Evolutionary conservation across 768 basidiomycete genomes (phyloP), one percentile per base, ranked within the genome.

Genomic region (Clavulina sp.): DNA sequence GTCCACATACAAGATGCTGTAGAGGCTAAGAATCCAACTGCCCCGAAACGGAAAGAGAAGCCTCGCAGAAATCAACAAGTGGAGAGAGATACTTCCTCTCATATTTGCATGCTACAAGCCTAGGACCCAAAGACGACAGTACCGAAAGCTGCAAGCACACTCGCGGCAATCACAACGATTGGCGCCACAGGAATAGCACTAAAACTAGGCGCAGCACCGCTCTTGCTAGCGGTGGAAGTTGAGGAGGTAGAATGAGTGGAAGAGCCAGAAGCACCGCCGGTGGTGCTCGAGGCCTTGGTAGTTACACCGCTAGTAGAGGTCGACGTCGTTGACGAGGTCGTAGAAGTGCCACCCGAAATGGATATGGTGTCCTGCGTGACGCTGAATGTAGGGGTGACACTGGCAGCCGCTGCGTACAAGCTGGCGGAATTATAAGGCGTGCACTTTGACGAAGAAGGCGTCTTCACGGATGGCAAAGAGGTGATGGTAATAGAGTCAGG

Each of bases 371-470:
- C 19, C 52, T 52, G 61, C 7, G 59, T 52, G 4, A 52, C 49
- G 60, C 64, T 64, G 18, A 33, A 21, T 16, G 62, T 62, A 2
- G 61, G 54, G 3, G 61, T 51, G 6, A 63, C 63, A 21, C 60
- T 59, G 24, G 40, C 43, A 13, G 13, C 16, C 13, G 43, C 13
- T 21, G 41, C 48, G 31, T 55, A 56, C 9, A 56, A 28, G 9
- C 5, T 44, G 32, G 57, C 38, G 18, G 60, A 61, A 2, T 31
- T 21, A 52, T 52, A 61, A 7, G 59, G 50, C 4, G 51, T 49
- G 60, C 64, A 26, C 7, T 46, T 7, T 7, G 24, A 46, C 9
- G 7, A 26, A 46, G 43, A 46, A 23, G 7, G 13, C 13, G 24
- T 7, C 7, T 23, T 7, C 32, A 30, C 36, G 60, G 61, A 65